phyloP scores from a whole-genome alignment of 495 filamentous ascomycete species.

The Beverwykella pulmonaria region DNA sequence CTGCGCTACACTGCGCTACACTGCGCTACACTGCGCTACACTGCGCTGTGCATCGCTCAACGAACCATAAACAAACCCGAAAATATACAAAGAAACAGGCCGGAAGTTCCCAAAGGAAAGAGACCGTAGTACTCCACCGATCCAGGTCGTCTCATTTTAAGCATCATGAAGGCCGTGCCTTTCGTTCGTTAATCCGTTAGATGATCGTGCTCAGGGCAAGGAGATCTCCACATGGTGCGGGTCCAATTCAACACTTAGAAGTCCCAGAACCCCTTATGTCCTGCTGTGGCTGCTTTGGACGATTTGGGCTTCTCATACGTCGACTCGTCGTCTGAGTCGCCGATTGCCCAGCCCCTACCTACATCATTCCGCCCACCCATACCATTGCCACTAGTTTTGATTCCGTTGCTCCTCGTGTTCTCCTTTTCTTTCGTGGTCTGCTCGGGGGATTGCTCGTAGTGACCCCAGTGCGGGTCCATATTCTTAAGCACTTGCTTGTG shows the following conservation, averaged over 20 bases:
- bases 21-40: background rate
- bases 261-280: conserved; percentile 20
- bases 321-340: conserved; percentile 44
- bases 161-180: background rate
- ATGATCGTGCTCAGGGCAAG: background rate
- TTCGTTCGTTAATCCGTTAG: background rate
- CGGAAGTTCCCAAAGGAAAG: background rate
- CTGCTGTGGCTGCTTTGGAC: background rate
- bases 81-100: background rate
- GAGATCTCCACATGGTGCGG: background rate
- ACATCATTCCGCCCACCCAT: conserved; percentile 71
- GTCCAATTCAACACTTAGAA: conserved; percentile 8
- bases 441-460: conserved; percentile 64
- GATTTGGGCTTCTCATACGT: background rate
- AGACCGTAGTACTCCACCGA: background rate
- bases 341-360: conserved; percentile 62
- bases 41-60: conserved; percentile 6
- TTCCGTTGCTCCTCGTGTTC: conserved; percentile 44
- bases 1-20: no score
- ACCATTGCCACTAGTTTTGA: conserved; percentile 67
- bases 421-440: conserved; percentile 42
- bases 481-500: conserved; percentile 32
- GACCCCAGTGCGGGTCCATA: conserved; percentile 39
- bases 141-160: background rate
- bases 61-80: background rate